These are phyloP conservation scores for Cryptosporidium baileyi DNA, from an alignment of 169 alveolate species.

Conservation along the genomic window DNA sequence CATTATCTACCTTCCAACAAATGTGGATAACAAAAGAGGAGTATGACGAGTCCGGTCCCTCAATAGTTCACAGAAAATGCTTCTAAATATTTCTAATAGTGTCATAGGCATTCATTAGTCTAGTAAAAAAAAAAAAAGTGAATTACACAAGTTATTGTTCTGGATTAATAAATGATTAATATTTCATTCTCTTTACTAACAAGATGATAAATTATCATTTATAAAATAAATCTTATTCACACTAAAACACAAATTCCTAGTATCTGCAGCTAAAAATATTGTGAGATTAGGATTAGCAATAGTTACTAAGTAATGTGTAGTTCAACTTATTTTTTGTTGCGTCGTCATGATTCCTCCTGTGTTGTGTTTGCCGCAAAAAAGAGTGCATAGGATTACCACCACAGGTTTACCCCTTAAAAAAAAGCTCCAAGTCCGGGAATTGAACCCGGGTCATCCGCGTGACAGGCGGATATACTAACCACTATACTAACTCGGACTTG, in stretches of 20 bases:
- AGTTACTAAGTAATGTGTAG: too few relatives aligned
- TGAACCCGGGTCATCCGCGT: constrained; percentile 92
- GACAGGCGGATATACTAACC: constrained; percentile 91
- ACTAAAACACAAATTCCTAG: neutral
- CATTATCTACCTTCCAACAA: constrained; percentile 95
- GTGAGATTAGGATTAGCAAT: too few relatives aligned
- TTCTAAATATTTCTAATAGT: constrained; percentile 83
- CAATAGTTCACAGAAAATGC: constrained; percentile 97
- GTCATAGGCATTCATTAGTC: too few relatives aligned
- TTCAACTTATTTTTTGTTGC: neutral
- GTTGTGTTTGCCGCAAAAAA: neutral
- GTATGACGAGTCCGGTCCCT: constrained; percentile 98
- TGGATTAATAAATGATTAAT: too few relatives aligned
- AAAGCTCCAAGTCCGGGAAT: constrained; percentile 88
- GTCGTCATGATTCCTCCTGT: neutral
- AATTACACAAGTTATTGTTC: too few relatives aligned
- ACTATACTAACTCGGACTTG: constrained; percentile 87
- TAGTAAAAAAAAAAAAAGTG: too few relatives aligned
- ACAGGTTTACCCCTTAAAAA: too few relatives aligned
- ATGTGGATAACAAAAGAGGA: constrained; percentile 98
- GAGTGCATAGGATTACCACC: too few relatives aligned
- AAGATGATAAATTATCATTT: too few relatives aligned
- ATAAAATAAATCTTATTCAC: neutral
- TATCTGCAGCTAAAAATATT: neutral
- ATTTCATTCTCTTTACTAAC: too few relatives aligned